A percentile compares a stretch with the other conserved stretches of the same genome.
phyloP scores from a whole-genome alignment of 108 stramenopile species.

The Stephanodiscus minutulus region DNA sequence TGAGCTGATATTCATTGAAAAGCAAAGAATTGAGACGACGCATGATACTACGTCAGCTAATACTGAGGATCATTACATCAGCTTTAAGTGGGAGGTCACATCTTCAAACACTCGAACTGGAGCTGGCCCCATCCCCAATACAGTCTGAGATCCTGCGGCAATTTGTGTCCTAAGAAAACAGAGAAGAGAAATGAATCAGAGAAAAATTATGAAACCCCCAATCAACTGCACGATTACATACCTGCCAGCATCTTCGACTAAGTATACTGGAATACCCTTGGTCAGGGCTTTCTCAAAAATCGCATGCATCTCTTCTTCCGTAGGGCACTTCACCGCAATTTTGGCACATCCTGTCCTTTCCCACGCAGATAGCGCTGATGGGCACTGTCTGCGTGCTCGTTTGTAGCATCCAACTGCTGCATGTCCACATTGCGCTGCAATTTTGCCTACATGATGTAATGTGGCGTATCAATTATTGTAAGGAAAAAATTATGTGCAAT shows the following conservation, averaged over 20 bases:
- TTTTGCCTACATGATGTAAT: constrained; percentile 55
- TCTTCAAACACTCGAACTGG: constrained; percentile 84
- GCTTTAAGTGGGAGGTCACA: constrained; percentile 85
- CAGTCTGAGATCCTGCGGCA: constrained; percentile 90
- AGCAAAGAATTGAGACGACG: neutral
- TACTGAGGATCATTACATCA: constrained; percentile 60
- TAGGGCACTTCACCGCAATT: constrained; percentile 88
- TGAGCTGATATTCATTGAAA: too few relatives aligned
- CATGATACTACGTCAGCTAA: neutral
- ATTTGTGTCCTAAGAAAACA: constrained; percentile 94
- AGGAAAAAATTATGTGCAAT: neutral
- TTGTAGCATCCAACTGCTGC: constrained; percentile 90
- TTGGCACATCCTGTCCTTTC: constrained; percentile 89
- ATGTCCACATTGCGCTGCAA: constrained; percentile 92
- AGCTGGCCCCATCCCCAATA: constrained; percentile 87
- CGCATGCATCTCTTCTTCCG: constrained; percentile 73
- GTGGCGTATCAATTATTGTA: neutral
- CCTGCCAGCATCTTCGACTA: constrained; percentile 95
- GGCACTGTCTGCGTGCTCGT: constrained; percentile 67
- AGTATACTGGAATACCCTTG: constrained; percentile 75
- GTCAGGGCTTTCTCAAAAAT: constrained; percentile 68
- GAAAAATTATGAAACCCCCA: too few relatives aligned
- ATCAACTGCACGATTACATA: too few relatives aligned
- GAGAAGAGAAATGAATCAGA: too few relatives aligned
- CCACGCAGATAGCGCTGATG: constrained; percentile 76